A percentile compares a stretch with the other conserved stretches of the same genome.
Evolutionary conservation across 1,284 basidiomycete genomes (phyloP).

Genomic region (Termitomyces sp.): DNA sequence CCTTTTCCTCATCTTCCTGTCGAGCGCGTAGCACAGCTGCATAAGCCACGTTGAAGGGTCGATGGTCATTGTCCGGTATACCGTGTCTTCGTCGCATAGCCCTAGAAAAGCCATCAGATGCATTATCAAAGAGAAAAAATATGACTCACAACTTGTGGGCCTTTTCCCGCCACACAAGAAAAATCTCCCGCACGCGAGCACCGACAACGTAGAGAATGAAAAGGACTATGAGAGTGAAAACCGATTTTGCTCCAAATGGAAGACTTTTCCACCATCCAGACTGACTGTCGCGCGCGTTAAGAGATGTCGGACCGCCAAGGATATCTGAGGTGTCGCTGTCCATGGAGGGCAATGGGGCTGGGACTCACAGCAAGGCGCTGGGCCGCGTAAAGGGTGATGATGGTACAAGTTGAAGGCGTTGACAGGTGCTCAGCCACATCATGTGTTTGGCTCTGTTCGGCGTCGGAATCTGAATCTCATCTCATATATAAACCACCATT

Average conservation of each 20-base stretch:
- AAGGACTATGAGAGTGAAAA: conserved; percentile 26
- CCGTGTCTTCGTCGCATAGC: conserved; percentile 67
- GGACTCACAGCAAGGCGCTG: conserved; percentile 25
- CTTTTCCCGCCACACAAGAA: conserved; percentile 51
- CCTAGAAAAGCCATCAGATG: conserved; percentile 20
- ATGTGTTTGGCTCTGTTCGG: conserved; percentile 29
- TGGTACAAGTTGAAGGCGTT: conserved; percentile 28
- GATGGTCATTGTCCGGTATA: conserved; percentile 73
- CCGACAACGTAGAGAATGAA: conserved; percentile 36
- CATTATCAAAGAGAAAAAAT: conserved; percentile 9
- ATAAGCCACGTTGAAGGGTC: conserved; percentile 81
- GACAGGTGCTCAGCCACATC: conserved; percentile 24
- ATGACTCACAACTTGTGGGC: conserved; percentile 55
- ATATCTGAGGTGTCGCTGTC: conserved; percentile 62
- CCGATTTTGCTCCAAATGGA: conserved; percentile 33
- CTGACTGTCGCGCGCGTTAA: conserved; percentile 31
- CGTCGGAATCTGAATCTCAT: conserved; percentile 23
- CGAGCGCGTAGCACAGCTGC: conserved; percentile 55
- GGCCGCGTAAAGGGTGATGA: conserved; percentile 26
- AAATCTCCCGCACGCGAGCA: conserved; percentile 36
- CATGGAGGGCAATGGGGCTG: conserved; percentile 32
- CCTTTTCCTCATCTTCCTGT: conserved; percentile 39
- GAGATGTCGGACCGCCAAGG: conserved; percentile 50
- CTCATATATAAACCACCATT: conserved; percentile 7
- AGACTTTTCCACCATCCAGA: conserved; percentile 29